Evolutionary conservation across 2,329 filamentous ascomycete genomes (phyloP).

Genomic region (Botrytis paeoniae): DNA sequence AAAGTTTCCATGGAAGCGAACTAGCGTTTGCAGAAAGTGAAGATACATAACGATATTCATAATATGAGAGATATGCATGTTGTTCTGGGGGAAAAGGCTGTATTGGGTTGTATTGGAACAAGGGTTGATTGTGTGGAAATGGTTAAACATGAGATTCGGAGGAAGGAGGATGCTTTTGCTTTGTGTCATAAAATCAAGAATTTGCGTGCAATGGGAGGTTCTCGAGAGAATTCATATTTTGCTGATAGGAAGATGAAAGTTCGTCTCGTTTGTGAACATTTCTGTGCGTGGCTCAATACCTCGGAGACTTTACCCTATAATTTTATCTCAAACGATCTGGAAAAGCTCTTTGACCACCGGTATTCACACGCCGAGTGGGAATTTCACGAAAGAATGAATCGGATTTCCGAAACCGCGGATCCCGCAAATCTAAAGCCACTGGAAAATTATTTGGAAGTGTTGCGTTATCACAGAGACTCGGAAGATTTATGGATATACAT

Average conservation of each 20-base stretch:
- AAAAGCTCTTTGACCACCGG: too few species aligned
- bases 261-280: too few species aligned
- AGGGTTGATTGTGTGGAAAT: background rate
- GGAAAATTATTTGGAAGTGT: background rate
- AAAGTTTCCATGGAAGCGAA: background rate
- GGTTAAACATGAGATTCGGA: background rate
- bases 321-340: too few species aligned
- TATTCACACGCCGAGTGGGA: too few species aligned
- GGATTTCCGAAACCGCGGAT: too few species aligned
- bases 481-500: background rate
- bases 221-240: too few species aligned
- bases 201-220: too few species aligned
- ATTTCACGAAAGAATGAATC: too few species aligned
- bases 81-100: background rate
- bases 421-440: background rate
- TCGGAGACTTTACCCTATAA: background rate
- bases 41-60: too few species aligned
- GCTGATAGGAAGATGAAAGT: too few species aligned
- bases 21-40: background rate
- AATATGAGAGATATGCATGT: background rate
- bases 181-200: background rate
- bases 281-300: background rate
- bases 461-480: accelerated
- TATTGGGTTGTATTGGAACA: background rate
- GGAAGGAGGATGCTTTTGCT: background rate